Evolutionary conservation across 176 grass and related monocot species (phyloP).

Genomic region (Oryza glaberrima): DNA sequence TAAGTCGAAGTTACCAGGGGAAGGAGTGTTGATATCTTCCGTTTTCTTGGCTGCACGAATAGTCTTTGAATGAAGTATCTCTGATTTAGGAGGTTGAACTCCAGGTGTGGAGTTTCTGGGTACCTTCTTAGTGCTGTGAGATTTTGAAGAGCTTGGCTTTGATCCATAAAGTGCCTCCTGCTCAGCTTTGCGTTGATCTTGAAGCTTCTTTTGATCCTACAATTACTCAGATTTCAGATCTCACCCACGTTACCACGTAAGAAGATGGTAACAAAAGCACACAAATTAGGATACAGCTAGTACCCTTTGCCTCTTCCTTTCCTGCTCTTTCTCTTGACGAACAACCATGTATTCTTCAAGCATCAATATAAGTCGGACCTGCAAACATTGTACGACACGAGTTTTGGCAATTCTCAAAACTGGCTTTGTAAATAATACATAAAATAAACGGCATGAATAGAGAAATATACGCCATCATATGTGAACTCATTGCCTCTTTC

Average conservation of each 20-base stretch:
- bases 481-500: conserved; percentile 58
- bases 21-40: conserved; percentile 46
- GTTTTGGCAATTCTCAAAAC: neutral
- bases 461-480: conserved; percentile 68
- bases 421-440: neutral
- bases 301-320: conserved; percentile 77
- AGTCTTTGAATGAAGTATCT: conserved; percentile 45
- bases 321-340: conserved; percentile 72
- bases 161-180: conserved; percentile 72
- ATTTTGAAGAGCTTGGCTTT: conserved; percentile 76
- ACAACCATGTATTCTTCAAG: conserved; percentile 70
- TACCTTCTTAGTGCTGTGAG: conserved; percentile 57
- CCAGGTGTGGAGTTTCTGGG: conserved; percentile 29
- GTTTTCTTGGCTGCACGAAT: conserved; percentile 49
- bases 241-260: neutral
- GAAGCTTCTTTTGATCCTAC: conserved; percentile 78
- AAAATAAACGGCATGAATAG: neutral
- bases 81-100: conserved; percentile 47
- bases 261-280: neutral
- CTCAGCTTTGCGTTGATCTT: conserved; percentile 70
- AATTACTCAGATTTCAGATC: conserved; percentile 16
- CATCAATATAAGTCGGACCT: conserved; percentile 69
- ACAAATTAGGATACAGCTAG: neutral
- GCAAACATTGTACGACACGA: conserved; percentile 32
- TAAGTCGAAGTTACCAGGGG: conserved; percentile 56